Evolutionary conservation across 2,329 filamentous ascomycete species (phyloP).

Genomic region (Endothia cerciana): DNA sequence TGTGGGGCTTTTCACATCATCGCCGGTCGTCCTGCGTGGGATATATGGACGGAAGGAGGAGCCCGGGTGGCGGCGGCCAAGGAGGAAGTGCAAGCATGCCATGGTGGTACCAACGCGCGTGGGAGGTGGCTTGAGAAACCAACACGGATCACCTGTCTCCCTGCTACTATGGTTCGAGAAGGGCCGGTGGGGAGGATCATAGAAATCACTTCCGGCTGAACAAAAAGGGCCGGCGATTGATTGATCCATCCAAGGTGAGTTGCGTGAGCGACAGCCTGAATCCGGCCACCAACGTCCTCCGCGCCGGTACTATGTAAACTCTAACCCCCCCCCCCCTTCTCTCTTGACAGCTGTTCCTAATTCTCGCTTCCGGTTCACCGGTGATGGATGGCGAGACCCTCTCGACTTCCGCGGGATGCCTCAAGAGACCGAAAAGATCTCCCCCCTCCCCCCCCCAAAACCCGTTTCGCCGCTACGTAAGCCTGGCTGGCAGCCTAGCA

Average conservation of each 20-base stretch:
- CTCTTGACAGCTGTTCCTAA: slow-evolving; percentile 5
- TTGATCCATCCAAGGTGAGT: not conserved
- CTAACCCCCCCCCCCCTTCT: too few relatives aligned
- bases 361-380: slow-evolving; percentile 8
- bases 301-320: not conserved
- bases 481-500: not conserved
- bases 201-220: too few relatives aligned
- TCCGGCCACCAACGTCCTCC: not conserved
- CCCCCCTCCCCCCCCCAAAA: too few relatives aligned
- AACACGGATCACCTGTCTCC: not conserved
- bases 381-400: too few relatives aligned
- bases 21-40: not conserved
- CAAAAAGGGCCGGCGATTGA: not conserved
- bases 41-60: not conserved
- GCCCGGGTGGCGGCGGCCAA: too few relatives aligned
- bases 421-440: not conserved
- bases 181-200: not conserved
- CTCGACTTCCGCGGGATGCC: not conserved
- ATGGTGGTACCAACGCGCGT: not conserved
- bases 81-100: too few relatives aligned
- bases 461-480: slow-evolving; percentile 5
- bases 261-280: not conserved
- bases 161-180: not conserved
- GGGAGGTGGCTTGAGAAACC: not conserved
- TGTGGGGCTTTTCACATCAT: not conserved